These are phyloP conservation scores for Nitzschia inconspicua DNA, from an alignment of 108 stramenopile genomes.

Conservation along the genomic window DNA sequence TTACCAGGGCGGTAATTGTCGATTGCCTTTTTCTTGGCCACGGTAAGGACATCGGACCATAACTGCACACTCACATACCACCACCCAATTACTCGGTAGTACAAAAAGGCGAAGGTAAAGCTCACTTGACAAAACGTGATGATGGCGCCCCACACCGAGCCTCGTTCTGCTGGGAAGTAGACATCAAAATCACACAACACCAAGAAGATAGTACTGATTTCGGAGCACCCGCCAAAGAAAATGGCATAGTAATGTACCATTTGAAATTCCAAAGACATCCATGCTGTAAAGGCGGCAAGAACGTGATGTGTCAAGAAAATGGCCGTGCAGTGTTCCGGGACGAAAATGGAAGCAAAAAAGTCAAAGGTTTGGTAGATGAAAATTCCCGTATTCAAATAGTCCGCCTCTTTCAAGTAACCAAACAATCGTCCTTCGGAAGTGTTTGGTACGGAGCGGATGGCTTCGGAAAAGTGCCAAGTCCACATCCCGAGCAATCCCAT, in stretches of 20 bases:
- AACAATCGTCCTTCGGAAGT: constrained; percentile 36
- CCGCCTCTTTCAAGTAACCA: constrained; percentile 20
- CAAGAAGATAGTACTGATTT: constrained; percentile 39
- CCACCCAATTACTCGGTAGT: constrained; percentile 36
- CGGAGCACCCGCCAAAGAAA: constrained; percentile 52
- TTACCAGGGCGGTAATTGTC: constrained; percentile 28
- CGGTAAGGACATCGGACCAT: constrained; percentile 27
- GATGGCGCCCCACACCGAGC: background rate
- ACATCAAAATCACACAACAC: constrained; percentile 43
- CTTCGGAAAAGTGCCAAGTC: constrained; percentile 11
- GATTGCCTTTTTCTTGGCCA: constrained; percentile 10
- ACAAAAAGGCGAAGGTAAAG: constrained; percentile 25
- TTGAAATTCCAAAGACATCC: constrained; percentile 37
- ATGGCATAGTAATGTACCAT: constrained; percentile 41
- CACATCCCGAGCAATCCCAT: constrained; percentile 9
- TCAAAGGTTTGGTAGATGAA: constrained; percentile 56
- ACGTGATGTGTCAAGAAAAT: constrained; percentile 54
- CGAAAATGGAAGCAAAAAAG: constrained; percentile 41
- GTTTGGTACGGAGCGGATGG: background rate
- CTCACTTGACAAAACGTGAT: constrained; percentile 15
- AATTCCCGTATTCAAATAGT: constrained; percentile 14
- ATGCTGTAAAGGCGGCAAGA: constrained; percentile 35
- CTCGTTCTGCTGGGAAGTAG: constrained; percentile 26
- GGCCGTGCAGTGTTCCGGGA: constrained; percentile 34
- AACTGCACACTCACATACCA: constrained; percentile 11